A percentile compares a stretch with the other conserved stretches of the same genome.
These are phyloP conservation scores for Caryopteris hybrid DNA, from an alignment of 305 asterid genomes.

Conservation along the genomic window DNA sequence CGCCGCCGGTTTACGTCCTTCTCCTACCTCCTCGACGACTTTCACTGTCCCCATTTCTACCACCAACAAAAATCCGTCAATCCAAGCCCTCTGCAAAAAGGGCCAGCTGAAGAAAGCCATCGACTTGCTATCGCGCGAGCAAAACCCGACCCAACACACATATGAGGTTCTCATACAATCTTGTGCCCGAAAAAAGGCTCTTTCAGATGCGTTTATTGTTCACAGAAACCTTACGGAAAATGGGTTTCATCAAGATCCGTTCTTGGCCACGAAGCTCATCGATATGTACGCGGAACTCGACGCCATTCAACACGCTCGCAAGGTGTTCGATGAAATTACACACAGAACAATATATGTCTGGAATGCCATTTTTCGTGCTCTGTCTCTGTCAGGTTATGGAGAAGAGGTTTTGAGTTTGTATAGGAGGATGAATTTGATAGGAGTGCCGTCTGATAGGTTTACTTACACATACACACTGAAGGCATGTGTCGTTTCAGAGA, in stretches of 20 bases:
- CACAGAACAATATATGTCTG: conserved; percentile 64
- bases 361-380: conserved; percentile 85
- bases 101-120: conserved; percentile 75
- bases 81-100: conserved; percentile 76
- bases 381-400: conserved; percentile 64
- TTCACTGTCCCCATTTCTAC: conserved; percentile 19
- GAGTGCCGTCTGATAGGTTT: conserved; percentile 73
- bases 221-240: conserved; percentile 49
- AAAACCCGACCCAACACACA: conserved; percentile 64
- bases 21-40: conserved; percentile 19
- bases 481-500: conserved; percentile 72
- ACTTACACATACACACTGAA: conserved; percentile 81
- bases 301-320: conserved; percentile 48
- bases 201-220: conserved; percentile 49
- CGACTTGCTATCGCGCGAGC: conserved; percentile 49
- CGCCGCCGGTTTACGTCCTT: conserved; percentile 28
- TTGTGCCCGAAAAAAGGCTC: conserved; percentile 39
- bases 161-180: conserved; percentile 77
- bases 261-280: conserved; percentile 89
- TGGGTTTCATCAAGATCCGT: conserved; percentile 75
- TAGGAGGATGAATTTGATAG: conserved; percentile 54
- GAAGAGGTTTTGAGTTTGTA: conserved; percentile 61
- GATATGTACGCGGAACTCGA: conserved; percentile 51
- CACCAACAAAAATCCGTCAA: conserved; percentile 41
- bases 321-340: conserved; percentile 69